phyloP scores from a whole-genome alignment of 768 basidiomycete species.

The Steccherinum ochraceum region DNA sequence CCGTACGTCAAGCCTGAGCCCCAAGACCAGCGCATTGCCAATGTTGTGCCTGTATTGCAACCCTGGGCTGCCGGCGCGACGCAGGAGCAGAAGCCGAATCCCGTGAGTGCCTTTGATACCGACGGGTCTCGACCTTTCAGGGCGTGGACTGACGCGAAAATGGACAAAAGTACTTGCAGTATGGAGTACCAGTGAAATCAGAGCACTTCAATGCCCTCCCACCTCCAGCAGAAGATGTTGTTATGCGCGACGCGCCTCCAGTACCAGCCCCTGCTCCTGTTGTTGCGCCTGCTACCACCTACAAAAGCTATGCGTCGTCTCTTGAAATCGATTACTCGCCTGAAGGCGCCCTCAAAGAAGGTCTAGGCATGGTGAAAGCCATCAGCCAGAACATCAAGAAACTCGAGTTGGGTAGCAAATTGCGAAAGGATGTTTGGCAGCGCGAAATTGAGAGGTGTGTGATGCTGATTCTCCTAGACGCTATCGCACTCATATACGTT shows the following conservation, averaged over 20 bases:
- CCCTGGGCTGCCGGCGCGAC: conserved; percentile 24
- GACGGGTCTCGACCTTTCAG: background rate
- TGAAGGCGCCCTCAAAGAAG: conserved; percentile 44
- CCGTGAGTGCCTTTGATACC: background rate
- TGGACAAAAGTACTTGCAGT: background rate
- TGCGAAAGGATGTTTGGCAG: conserved; percentile 54
- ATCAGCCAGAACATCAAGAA: conserved; percentile 37
- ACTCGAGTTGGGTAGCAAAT: conserved; percentile 45
- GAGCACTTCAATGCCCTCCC: background rate
- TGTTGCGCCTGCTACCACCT: background rate
- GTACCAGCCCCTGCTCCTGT: too few species aligned
- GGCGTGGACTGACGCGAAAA: too few species aligned
- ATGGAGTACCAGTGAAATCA: background rate
- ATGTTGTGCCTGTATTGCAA: too few species aligned
- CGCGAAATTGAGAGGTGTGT: conserved; percentile 45
- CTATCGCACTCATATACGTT: background rate
- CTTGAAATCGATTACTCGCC: conserved; percentile 42
- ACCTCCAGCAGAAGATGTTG: conserved; percentile 1
- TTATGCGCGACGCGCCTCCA: conserved; percentile 7
- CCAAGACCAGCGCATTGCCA: conserved; percentile 16
- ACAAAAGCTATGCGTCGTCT: background rate
- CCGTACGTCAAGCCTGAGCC: conserved; percentile 27
- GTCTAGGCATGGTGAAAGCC: conserved; percentile 45
- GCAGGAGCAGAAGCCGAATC: conserved; percentile 5
- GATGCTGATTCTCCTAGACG: background rate